Evolutionary conservation across 345 rosid genomes (phyloP).

Genomic region (Arabidopsis thaliana): TAIR10.1 NC_003074.8:3216501-3217000

Average conservation of each 20-base stretch:
- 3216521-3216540: conserved; percentile 62
- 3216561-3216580: conserved; percentile 47
- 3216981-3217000: background rate
- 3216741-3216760: conserved; percentile 98
- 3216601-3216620: conserved; percentile 59
- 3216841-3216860: conserved; percentile 95
- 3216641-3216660: conserved; percentile 58
- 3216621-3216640: conserved; percentile 54
- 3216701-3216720: conserved; percentile 61
- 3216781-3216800: conserved; percentile 94
- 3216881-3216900: background rate
- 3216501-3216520: conserved; percentile 67
- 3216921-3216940: background rate
- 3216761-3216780: conserved; percentile 93
- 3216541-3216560: conserved; percentile 53
- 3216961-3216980: background rate
- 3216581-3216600: conserved; percentile 56
- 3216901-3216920: background rate
- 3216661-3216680: conserved; percentile 71
- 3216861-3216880: conserved; percentile 60
- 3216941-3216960: background rate
- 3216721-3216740: conserved; percentile 91
- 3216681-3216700: conserved; percentile 69
- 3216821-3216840: conserved; percentile 94
- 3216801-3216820: conserved; percentile 93